A percentile compares a stretch with the other conserved stretches of the same genome.
phyloP scores from a whole-genome alignment of 2,329 filamentous ascomycete species.

The Colletotrichum sp. region DNA sequence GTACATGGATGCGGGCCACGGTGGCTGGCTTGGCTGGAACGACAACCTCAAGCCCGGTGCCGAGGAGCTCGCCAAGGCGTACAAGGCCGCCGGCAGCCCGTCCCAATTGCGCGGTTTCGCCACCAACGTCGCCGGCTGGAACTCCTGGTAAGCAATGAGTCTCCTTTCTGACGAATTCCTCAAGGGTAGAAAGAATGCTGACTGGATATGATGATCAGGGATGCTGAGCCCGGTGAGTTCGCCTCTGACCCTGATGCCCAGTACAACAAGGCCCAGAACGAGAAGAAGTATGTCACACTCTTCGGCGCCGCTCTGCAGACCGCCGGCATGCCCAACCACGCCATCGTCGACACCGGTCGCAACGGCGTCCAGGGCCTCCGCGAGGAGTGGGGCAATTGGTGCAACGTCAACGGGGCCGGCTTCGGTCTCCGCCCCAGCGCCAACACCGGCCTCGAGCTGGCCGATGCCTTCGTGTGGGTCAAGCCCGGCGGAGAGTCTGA shows the following conservation, averaged over 20 bases:
- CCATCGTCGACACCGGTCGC: constrained; percentile 46
- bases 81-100: constrained; percentile 39
- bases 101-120: constrained; percentile 41
- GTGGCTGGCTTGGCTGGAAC: constrained; percentile 67
- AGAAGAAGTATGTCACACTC: constrained; percentile 45
- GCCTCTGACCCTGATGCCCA: constrained; percentile 43
- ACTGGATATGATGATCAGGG: constrained; percentile 18
- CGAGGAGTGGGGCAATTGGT: constrained; percentile 58
- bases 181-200: neutral
- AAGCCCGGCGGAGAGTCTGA: constrained; percentile 65
- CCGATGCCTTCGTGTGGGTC: constrained; percentile 70
- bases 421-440: constrained; percentile 63
- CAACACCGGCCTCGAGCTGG: constrained; percentile 57
- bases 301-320: constrained; percentile 40
- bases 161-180: neutral
- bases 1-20: constrained; percentile 69
- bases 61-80: constrained; percentile 41
- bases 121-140: constrained; percentile 46
- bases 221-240: constrained; percentile 40
- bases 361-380: constrained; percentile 46
- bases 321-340: constrained; percentile 46
- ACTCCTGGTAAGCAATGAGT: constrained; percentile 32
- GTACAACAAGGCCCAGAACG: constrained; percentile 46
- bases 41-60: constrained; percentile 54
- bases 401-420: constrained; percentile 64